Conservation (phyloP, 495 filamentous ascomycete species). For the Annulohypoxylon bovei region DNA sequence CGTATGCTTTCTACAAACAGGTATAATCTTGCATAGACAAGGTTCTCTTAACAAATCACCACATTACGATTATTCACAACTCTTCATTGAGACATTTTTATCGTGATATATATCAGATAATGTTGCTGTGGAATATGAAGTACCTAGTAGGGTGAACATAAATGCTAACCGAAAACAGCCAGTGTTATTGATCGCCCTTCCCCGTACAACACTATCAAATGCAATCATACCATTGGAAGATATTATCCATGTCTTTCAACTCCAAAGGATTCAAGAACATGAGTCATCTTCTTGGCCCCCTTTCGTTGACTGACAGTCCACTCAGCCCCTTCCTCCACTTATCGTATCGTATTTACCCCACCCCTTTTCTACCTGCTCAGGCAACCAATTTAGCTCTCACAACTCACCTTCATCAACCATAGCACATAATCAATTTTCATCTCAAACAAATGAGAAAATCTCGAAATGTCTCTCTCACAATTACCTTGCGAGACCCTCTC, state of each 20-base stretch:
- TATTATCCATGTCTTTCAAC: not conserved
- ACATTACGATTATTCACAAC: not conserved
- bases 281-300: not conserved
- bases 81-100: not conserved
- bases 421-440: not conserved
- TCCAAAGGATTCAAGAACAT: not conserved
- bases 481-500: constrained; percentile 15
- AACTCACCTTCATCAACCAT: not conserved
- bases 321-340: not conserved
- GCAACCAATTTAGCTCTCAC: not conserved
- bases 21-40: not conserved
- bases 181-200: not conserved
- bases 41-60: not conserved
- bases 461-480: constrained; percentile 5
- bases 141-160: not conserved
- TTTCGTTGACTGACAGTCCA: not conserved
- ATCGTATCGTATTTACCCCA: not conserved
- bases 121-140: not conserved
- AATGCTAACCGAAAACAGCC: too few species aligned
- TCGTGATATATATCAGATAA: not conserved
- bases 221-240: not conserved
- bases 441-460: not conserved
- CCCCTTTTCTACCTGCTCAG: not conserved
- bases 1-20: not conserved
- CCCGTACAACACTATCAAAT: not conserved